phyloP scores from a whole-genome alignment of 140 eudicot species.

The Senecio squalidus region DNA sequence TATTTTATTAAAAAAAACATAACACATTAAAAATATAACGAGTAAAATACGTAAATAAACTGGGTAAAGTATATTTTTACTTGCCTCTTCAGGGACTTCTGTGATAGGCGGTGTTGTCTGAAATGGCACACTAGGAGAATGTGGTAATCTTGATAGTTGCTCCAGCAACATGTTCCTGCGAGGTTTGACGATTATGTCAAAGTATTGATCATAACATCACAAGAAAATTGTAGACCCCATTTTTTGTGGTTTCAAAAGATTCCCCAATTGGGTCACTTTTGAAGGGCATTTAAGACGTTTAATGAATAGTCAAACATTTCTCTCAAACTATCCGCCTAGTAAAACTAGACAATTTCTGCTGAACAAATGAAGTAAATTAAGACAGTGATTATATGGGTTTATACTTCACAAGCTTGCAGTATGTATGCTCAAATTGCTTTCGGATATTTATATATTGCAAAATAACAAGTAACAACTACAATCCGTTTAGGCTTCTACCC shows the following conservation, averaged over 20 bases:
- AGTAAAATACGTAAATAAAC: not conserved
- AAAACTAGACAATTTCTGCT: not conserved
- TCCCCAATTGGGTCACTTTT: not conserved
- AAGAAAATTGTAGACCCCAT: too few species aligned
- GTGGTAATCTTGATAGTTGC: constrained; percentile 71
- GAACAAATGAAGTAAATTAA: not conserved
- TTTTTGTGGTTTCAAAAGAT: not conserved
- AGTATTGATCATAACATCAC: too few species aligned
- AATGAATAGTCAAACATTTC: not conserved
- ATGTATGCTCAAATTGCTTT: too few species aligned
- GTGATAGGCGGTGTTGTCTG: constrained; percentile 68
- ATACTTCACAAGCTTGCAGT: too few species aligned
- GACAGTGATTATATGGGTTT: too few species aligned
- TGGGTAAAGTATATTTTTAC: not conserved
- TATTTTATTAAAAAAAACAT: constrained; percentile 4
- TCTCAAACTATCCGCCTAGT: not conserved
- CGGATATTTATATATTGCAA: too few species aligned
- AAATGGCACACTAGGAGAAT: constrained; percentile 86
- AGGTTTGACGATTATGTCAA: not conserved
- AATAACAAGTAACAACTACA: too few species aligned
- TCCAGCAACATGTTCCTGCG: constrained; percentile 84
- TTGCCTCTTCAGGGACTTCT: constrained; percentile 78
- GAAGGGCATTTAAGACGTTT: constrained; percentile 4
- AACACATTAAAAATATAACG: not conserved
- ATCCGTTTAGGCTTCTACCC: too few species aligned